Conservation (phyloP, 2,329 filamentous ascomycete genomes). For the Lasiodiplodia sp. region DNA sequence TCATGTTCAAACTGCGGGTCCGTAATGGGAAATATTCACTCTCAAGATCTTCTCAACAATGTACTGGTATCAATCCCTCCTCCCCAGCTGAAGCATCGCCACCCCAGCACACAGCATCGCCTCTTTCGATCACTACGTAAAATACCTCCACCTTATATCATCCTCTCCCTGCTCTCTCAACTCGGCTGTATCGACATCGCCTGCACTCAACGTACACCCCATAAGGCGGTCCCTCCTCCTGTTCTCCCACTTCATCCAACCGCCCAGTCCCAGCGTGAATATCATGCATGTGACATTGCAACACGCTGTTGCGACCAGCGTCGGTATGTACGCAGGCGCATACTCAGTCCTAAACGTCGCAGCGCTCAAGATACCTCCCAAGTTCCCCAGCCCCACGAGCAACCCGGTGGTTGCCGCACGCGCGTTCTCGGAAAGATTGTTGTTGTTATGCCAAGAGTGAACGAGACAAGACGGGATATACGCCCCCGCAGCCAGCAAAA, state of each 20-base stretch:
- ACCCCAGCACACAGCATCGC: too few species aligned
- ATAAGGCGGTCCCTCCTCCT: constrained; percentile 14
- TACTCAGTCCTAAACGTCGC: constrained; percentile 16
- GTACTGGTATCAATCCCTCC: too few species aligned
- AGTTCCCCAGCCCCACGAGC: constrained; percentile 16
- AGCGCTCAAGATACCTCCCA: constrained; percentile 18
- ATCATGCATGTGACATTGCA: constrained; percentile 21
- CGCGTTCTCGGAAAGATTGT: constrained; percentile 23
- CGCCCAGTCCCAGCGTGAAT: constrained; percentile 1
- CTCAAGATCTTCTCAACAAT: too few species aligned
- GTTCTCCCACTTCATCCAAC: constrained; percentile 29
- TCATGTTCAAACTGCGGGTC: too few species aligned
- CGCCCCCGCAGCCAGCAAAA: constrained; percentile 22
- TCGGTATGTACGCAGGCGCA: constrained; percentile 20
- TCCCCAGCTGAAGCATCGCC: too few species aligned
- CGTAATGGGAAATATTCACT: too few species aligned
- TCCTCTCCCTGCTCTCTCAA: constrained; percentile 30
- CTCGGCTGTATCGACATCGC: constrained; percentile 20
- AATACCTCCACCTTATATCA: constrained; percentile 29
- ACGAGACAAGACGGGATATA: constrained; percentile 21
- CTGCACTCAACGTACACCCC: constrained; percentile 10
- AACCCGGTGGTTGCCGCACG: constrained; percentile 13
- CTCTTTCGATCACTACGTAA: background rate
- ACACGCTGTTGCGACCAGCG: constrained; percentile 9
- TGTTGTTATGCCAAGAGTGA: constrained; percentile 30